A percentile compares a stretch with the other conserved stretches of the same genome.
These are phyloP conservation scores for Gracilariopsis chorda DNA, from an alignment of 23 red algal species.

Conservation along the genomic window DNA sequence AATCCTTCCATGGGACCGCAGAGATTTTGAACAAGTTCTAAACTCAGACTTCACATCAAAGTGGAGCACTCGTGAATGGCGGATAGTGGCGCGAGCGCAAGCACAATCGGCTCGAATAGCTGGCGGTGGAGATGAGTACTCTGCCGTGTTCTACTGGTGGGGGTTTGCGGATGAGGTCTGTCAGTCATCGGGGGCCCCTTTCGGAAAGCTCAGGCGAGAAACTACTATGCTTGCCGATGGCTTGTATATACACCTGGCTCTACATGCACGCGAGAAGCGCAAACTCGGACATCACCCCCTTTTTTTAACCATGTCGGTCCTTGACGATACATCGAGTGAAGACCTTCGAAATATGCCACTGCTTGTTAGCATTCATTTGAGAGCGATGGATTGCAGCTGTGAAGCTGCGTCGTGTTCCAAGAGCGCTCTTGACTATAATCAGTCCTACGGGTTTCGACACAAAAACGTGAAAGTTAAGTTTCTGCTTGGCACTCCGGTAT, in stretches of 20 bases:
- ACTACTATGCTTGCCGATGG: neutral
- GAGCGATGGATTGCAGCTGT: conserved; percentile 10
- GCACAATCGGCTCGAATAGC: neutral
- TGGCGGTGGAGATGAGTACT: neutral
- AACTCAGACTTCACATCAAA: neutral
- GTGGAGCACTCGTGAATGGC: neutral
- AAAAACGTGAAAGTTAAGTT: neutral
- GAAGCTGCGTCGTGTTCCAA: neutral
- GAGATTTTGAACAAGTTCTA: neutral
- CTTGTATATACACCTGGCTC: neutral
- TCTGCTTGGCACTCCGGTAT: neutral
- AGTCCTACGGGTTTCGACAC: neutral
- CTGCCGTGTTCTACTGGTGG: neutral
- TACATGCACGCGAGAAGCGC: neutral
- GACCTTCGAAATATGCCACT: neutral
- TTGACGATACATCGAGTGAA: neutral
- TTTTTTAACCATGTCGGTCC: neutral
- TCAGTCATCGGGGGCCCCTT: neutral
- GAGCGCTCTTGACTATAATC: neutral
- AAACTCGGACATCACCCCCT: neutral
- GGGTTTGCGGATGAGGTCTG: neutral
- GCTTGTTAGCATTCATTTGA: neutral
- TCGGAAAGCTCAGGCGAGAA: neutral
- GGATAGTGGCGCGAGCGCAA: neutral
- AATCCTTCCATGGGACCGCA: neutral